Evolutionary conservation across 306 rosid species (phyloP).

Genomic region (Cucurbita maxima): DNA sequence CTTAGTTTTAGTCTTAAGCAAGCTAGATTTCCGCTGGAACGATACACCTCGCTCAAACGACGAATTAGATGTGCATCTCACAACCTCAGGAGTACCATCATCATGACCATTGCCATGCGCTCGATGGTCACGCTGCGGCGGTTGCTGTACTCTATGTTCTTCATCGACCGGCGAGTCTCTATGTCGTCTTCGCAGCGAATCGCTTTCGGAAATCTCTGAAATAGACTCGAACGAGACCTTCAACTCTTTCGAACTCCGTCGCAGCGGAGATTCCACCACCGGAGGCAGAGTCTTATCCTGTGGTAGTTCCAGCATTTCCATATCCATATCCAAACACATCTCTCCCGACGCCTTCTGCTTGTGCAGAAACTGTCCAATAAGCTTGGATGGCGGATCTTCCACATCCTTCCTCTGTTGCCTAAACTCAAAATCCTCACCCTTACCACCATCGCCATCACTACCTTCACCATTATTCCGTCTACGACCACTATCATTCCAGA

Average conservation of each 20-base stretch:
- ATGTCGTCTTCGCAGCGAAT: slow-evolving; percentile 30
- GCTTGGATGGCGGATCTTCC: slow-evolving; percentile 74
- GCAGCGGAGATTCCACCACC: slow-evolving; percentile 39
- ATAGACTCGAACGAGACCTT: slow-evolving; percentile 45
- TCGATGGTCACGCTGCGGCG: slow-evolving; percentile 13
- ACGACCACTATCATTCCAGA: slow-evolving; percentile 19
- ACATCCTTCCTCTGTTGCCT: background rate
- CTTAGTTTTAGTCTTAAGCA: slow-evolving; percentile 40
- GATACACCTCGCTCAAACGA: slow-evolving; percentile 41
- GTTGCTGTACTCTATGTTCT: slow-evolving; percentile 21
- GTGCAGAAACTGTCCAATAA: slow-evolving; percentile 55
- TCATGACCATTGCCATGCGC: background rate
- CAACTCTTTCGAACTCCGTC: slow-evolving; percentile 29
- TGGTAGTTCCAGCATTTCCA: slow-evolving; percentile 78
- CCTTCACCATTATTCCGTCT: background rate
- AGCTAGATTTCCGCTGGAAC: slow-evolving; percentile 25
- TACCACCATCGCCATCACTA: background rate
- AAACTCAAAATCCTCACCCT: slow-evolving; percentile 30
- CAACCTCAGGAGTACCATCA: slow-evolving; percentile 26
- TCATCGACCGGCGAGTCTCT: slow-evolving; percentile 19
- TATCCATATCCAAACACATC: slow-evolving; percentile 67
- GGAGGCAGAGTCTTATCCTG: slow-evolving; percentile 16
- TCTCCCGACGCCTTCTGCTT: slow-evolving; percentile 68
- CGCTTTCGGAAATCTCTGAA: slow-evolving; percentile 8
- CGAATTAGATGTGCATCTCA: slow-evolving; percentile 60